Percentiles rank a stretch among this genome's conserved stretches.
phyloP scores from a whole-genome alignment of 2,329 filamentous ascomycete species.

The Calonectria multiphialidica region DNA sequence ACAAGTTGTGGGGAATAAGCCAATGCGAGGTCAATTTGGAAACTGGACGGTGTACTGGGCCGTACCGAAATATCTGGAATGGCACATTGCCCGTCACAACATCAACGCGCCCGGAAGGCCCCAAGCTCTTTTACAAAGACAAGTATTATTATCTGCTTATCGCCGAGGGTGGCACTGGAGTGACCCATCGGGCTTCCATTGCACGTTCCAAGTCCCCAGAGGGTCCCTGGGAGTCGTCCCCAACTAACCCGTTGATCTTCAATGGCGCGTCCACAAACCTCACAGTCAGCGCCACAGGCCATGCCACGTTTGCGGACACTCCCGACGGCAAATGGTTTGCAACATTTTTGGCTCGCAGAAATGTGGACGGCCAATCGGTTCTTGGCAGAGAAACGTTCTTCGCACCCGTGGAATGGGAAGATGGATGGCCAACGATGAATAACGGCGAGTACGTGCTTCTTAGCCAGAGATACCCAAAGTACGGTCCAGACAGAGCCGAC shows the following conservation, averaged over 20 bases:
- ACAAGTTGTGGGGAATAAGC: conserved; percentile 39
- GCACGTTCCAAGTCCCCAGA: neutral
- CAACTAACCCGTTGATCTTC: conserved; percentile 12
- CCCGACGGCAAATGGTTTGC: conserved; percentile 14
- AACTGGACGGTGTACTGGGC: conserved; percentile 33
- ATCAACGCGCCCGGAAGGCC: conserved; percentile 33
- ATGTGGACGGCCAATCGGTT: conserved; percentile 8
- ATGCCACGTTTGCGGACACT: conserved; percentile 11
- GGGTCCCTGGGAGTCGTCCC: neutral
- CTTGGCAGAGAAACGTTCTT: conserved; percentile 18
- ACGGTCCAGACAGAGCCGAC: neutral
- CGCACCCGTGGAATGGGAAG: neutral
- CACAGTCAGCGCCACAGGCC: conserved; percentile 15
- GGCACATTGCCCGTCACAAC: conserved; percentile 32
- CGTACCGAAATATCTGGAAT: conserved; percentile 38
- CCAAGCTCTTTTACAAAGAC: conserved; percentile 26
- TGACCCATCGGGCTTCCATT: conserved; percentile 6
- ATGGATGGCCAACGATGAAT: conserved; percentile 17
- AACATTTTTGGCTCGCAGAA: conserved; percentile 12
- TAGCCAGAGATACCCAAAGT: conserved; percentile 6
- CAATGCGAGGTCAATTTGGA: conserved; percentile 38
- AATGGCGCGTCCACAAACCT: conserved; percentile 11
- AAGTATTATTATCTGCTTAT: conserved; percentile 16
- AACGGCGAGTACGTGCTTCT: neutral
- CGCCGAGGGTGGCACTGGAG: conserved; percentile 19